Conservation (phyloP, 306 rosid genomes). For the Crotalaria pallida region DNA sequence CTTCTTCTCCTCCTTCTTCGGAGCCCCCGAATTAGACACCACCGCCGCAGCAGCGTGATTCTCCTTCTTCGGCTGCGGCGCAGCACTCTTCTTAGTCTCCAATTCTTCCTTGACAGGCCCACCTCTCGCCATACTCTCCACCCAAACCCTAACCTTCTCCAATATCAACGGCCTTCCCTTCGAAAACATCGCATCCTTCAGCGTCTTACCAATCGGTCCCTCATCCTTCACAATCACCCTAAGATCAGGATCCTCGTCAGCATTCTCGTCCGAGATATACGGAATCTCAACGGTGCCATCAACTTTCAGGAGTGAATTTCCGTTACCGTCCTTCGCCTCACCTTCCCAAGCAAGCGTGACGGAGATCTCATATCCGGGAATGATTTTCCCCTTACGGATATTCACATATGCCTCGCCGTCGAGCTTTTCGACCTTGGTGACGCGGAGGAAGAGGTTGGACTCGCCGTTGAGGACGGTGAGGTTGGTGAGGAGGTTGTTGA, state of each 20-base stretch:
- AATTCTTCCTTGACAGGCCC: slow-evolving; percentile 87
- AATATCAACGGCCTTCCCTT: slow-evolving; percentile 71
- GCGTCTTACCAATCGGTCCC: slow-evolving; percentile 59
- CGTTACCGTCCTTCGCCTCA: slow-evolving; percentile 63
- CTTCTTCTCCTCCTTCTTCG: slow-evolving; percentile 19
- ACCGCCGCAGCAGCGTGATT: neutral
- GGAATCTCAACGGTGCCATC: slow-evolving; percentile 85
- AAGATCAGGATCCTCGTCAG: slow-evolving; percentile 91
- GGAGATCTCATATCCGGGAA: slow-evolving; percentile 87
- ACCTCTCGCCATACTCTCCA: slow-evolving; percentile 73
- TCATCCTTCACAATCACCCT: slow-evolving; percentile 72
- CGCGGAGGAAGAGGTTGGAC: slow-evolving; percentile 46
- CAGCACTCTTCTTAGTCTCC: slow-evolving; percentile 49
- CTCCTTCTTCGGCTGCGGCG: neutral
- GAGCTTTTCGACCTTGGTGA: slow-evolving; percentile 49
- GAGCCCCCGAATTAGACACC: neutral
- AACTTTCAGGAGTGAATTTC: slow-evolving; percentile 54
- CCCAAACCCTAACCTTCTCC: slow-evolving; percentile 77
- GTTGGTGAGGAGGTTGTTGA: slow-evolving; percentile 55
- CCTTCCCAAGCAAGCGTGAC: slow-evolving; percentile 73
- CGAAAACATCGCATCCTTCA: slow-evolving; percentile 77
- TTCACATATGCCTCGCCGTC: slow-evolving; percentile 94
- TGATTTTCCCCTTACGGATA: slow-evolving; percentile 83
- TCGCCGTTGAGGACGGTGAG: slow-evolving; percentile 69
- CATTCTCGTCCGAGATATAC: slow-evolving; percentile 87